Conservation (phyloP, 1,284 basidiomycete genomes). For the Inonotus hispidus region DNA sequence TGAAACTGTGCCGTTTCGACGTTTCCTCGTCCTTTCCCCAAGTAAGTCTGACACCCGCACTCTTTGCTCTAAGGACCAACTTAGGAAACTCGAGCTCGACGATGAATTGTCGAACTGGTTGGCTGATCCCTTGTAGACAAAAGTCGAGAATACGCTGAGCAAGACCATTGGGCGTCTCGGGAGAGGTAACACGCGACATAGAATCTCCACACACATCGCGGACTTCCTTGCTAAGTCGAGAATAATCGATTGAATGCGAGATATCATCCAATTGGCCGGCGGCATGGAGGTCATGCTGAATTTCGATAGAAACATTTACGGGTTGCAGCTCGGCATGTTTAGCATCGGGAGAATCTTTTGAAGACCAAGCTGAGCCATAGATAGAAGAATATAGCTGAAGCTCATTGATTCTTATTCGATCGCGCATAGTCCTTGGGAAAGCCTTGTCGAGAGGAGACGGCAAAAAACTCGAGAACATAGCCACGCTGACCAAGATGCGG, state of each 20-base stretch:
- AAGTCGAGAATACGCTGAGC: slow-evolving; percentile 4
- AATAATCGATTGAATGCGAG: slow-evolving; percentile 55
- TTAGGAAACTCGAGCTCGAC: slow-evolving; percentile 29
- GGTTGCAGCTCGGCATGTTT: slow-evolving; percentile 43
- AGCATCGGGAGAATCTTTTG: slow-evolving; percentile 32
- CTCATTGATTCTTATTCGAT: slow-evolving; percentile 13
- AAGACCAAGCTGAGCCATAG: slow-evolving; percentile 29
- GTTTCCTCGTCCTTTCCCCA: slow-evolving; percentile 26
- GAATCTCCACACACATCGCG: slow-evolving; percentile 19
- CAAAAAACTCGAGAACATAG: neutral
- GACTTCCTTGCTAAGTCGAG: slow-evolving; percentile 36
- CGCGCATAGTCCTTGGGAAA: neutral
- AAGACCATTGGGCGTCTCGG: slow-evolving; percentile 9
- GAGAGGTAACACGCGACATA: neutral
- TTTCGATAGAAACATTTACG: slow-evolving; percentile 48
- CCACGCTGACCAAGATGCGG: neutral
- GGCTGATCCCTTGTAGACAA: neutral
- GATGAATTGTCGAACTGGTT: neutral
- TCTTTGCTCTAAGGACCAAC: slow-evolving; percentile 48
- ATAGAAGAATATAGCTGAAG: slow-evolving; percentile 7
- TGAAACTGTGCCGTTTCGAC: slow-evolving; percentile 28
- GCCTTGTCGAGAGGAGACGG: too few relatives aligned
- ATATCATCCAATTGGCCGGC: slow-evolving; percentile 56
- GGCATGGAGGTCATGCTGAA: slow-evolving; percentile 49
- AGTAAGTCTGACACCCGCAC: slow-evolving; percentile 38